Evolutionary conservation across 1,139 yeast genomes (phyloP), one percentile per base, ranked within the genome.

Genomic region (Debaryomycetaceae sp.): DNA sequence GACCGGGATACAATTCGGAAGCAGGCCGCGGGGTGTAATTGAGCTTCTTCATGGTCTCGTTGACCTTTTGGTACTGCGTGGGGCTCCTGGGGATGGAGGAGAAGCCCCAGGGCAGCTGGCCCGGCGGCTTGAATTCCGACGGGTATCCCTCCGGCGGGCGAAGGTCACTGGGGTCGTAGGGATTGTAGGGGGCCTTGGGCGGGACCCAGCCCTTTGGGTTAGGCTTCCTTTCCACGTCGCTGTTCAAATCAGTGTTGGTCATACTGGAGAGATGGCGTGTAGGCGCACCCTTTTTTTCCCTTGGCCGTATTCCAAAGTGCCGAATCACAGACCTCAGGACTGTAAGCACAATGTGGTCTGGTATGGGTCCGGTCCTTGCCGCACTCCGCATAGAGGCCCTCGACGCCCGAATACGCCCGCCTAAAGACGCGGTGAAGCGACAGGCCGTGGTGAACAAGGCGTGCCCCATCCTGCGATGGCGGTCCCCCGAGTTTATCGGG

Each of bases 131-230:
- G 49, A 62, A 81, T 49, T 82, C 95, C 10, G 87, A 77, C 1
- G 95, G 95, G 39, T 82, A 82, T 2, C 94, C 93, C 46, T 74
- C 76, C 0, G 93, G 71, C 1, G 95, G 94, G 30, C 95, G 61
- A 23, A 60, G 50, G 48, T 82, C 95, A 0, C 71, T 55, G 0
- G 90, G 81, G 47, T 82, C 95, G 45, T 77, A 82, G 3, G 94
- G 94, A 41, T 82, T 82, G 47, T 81, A 83, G 0, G 90, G 90
- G 2, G 87, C 90, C 37, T 68, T 71, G 4, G 93, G 93, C 2
- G 77, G 82, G 0, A 68, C 68, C 93, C 93, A 81, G 0, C 90
- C 90, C 13, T 72, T 71, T 2, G 93, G 92, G 43, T 81, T 77
- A 3, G 92, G 83, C 35, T 86, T 58, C 58, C 92, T 63, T 25